phyloP scores from a whole-genome alignment of 2,329 filamentous ascomycete genomes.

The Verticillium alfalfae region DNA sequence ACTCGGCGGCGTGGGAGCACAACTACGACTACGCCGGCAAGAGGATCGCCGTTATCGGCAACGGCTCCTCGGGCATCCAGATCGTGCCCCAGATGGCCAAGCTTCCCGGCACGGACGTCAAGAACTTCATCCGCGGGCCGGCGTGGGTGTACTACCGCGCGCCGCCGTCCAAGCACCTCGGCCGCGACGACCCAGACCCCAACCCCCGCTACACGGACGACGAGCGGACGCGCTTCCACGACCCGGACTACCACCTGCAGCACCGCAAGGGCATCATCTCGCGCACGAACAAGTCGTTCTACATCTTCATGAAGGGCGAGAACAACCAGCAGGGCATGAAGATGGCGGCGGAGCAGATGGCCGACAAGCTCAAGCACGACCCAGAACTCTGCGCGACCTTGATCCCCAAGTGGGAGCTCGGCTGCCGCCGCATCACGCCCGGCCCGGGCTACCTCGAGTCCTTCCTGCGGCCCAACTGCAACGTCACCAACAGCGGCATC shows the following conservation, averaged over 20 bases:
- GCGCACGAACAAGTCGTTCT: conserved; percentile 24
- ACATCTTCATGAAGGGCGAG: conserved; percentile 24
- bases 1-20: conserved; percentile 27
- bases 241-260: conserved; percentile 45
- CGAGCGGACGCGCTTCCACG: conserved; percentile 43
- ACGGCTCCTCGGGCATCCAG: conserved; percentile 24
- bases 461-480: not conserved
- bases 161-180: conserved; percentile 17
- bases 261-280: conserved; percentile 33
- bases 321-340: conserved; percentile 31
- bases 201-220: conserved; percentile 21
- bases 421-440: conserved; percentile 13
- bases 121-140: conserved; percentile 25
- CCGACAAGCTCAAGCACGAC: conserved; percentile 28
- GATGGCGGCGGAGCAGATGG: conserved; percentile 35
- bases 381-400: conserved; percentile 29
- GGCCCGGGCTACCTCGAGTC: conserved; percentile 15
- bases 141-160: conserved; percentile 28
- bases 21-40: conserved; percentile 19
- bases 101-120: conserved; percentile 20
- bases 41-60: conserved; percentile 27
- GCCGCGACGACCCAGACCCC: conserved; percentile 13
- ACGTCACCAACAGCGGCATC: too few species aligned
- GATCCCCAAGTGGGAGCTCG: conserved; percentile 14
- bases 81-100: conserved; percentile 17